Evolutionary conservation across 2,329 filamentous ascomycete genomes (phyloP).

Genomic region (Stemphylium lycopersici): DNA sequence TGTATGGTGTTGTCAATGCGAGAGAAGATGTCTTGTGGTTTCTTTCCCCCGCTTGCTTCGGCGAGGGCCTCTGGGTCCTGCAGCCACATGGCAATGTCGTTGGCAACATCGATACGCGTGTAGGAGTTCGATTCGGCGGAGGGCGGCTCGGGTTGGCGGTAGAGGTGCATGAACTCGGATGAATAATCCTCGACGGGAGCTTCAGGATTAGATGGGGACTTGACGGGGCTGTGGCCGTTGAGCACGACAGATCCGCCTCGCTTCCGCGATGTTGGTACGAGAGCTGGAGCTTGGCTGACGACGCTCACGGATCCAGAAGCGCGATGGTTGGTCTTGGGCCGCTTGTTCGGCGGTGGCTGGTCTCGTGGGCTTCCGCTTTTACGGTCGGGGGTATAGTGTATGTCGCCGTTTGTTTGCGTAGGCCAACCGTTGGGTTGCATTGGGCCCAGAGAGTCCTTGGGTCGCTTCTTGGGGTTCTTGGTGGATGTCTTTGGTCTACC

Average conservation of each 20-base stretch:
- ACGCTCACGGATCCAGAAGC: conserved; percentile 76
- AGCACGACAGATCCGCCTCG: conserved; percentile 62
- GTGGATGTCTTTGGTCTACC: conserved; percentile 76
- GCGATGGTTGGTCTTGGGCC: conserved; percentile 81
- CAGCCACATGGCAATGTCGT: conserved; percentile 78
- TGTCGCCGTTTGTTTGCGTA: conserved; percentile 63
- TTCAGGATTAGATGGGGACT: conserved; percentile 71
- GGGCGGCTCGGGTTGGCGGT: conserved; percentile 64
- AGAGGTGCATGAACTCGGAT: conserved; percentile 74
- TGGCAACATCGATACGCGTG: conserved; percentile 75
- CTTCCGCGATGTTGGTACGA: conserved; percentile 67
- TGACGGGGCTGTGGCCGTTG: conserved; percentile 77
- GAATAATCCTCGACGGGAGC: conserved; percentile 74
- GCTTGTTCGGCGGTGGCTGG: conserved; percentile 71
- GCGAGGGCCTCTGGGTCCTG: conserved; percentile 73
- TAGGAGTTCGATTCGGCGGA: conserved; percentile 76
- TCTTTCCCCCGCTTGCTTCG: conserved; percentile 68
- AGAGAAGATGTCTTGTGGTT: conserved; percentile 73
- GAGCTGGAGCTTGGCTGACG: conserved; percentile 68
- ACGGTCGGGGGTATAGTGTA: conserved; percentile 53
- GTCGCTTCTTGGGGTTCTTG: conserved; percentile 88
- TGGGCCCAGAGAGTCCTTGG: conserved; percentile 67
- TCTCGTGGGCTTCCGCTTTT: conserved; percentile 60
- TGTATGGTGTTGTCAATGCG: conserved; percentile 62
- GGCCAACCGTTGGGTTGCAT: conserved; percentile 70